Conservation (phyloP, 2,329 filamentous ascomycete genomes). For the Cladosporium sphaerospermum region DNA sequence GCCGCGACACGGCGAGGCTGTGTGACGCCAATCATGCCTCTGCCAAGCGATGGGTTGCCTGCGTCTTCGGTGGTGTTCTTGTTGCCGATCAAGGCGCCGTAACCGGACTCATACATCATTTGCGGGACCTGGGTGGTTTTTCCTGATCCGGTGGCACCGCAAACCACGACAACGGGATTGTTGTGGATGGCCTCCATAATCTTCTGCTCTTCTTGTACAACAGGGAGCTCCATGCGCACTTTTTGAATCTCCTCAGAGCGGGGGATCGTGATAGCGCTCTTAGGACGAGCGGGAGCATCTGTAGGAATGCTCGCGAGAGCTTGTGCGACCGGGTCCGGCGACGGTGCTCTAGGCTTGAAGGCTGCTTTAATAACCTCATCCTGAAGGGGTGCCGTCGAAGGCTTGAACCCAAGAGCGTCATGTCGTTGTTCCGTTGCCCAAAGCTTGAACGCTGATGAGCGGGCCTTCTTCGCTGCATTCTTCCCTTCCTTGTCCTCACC, state of each 20-base stretch:
- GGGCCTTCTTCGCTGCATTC: conserved; percentile 34
- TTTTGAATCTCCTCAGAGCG: conserved; percentile 70
- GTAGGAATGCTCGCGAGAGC: conserved; percentile 55
- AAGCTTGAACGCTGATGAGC: conserved; percentile 74
- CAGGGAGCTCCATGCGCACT: conserved; percentile 71
- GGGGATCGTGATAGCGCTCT: conserved; percentile 66
- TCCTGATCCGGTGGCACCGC: conserved; percentile 90
- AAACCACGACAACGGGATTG: conserved; percentile 82
- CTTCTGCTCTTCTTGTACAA: conserved; percentile 91
- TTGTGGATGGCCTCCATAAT: conserved; percentile 98
- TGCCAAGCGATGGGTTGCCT: conserved; percentile 51
- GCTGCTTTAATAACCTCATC: conserved; percentile 43
- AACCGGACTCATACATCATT: conserved; percentile 90
- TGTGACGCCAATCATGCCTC: conserved; percentile 90
- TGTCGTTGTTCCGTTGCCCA: conserved; percentile 89
- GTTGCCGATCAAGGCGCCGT: conserved; percentile 64
- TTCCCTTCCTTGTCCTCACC: conserved; percentile 30
- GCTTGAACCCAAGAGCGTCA: conserved; percentile 65
- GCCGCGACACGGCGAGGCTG: conserved; percentile 92
- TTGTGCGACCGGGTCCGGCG: conserved; percentile 63
- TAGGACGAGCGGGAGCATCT: conserved; percentile 57
- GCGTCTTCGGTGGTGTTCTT: conserved; percentile 5
- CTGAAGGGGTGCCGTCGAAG: conserved; percentile 40
- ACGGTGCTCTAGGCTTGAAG: conserved; percentile 61
- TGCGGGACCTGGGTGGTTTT: conserved; percentile 98